These are phyloP conservation scores for Sporisorium exsertum DNA, from an alignment of 1,284 basidiomycete genomes.

Conservation along the genomic window DNA sequence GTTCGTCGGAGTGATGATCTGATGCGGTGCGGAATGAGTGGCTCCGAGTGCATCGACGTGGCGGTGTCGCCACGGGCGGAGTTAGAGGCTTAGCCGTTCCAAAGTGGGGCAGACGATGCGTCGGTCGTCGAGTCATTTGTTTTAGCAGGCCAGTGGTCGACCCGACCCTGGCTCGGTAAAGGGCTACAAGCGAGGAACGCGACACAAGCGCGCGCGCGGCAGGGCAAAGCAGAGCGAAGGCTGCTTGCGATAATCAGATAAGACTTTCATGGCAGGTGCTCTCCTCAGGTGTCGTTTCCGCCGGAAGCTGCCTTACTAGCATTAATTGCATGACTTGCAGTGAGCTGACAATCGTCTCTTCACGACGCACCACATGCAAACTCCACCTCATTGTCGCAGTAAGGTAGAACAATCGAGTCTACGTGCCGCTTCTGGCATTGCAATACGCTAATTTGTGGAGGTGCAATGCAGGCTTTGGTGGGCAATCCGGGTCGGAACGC, in stretches of 20 bases:
- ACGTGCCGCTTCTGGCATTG: too few relatives aligned
- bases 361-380: too few relatives aligned
- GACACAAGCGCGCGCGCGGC: slow-evolving; percentile 1
- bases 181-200: slow-evolving; percentile 9
- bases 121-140: slow-evolving; percentile 15
- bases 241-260: slow-evolving; percentile 12
- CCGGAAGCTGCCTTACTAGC: neutral
- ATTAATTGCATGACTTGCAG: neutral
- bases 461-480: too few relatives aligned
- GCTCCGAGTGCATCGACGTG: slow-evolving; percentile 13
- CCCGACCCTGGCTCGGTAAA: slow-evolving; percentile 8
- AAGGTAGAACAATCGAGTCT: too few relatives aligned
- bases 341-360: neutral
- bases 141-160: neutral
- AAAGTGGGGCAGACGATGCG: neutral
- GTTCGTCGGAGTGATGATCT: neutral
- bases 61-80: slow-evolving; percentile 1
- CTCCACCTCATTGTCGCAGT: too few relatives aligned
- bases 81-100: neutral
- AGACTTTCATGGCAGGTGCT: neutral
- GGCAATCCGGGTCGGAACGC: too few relatives aligned
- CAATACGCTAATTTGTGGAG: too few relatives aligned
- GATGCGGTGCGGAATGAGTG: neutral
- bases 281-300: slow-evolving; percentile 1
- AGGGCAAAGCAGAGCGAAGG: neutral